Evolutionary conservation across 768 basidiomycete genomes (phyloP), one percentile per base, ranked within the genome.

Genomic region (Pulveroboletus ravenelii): DNA sequence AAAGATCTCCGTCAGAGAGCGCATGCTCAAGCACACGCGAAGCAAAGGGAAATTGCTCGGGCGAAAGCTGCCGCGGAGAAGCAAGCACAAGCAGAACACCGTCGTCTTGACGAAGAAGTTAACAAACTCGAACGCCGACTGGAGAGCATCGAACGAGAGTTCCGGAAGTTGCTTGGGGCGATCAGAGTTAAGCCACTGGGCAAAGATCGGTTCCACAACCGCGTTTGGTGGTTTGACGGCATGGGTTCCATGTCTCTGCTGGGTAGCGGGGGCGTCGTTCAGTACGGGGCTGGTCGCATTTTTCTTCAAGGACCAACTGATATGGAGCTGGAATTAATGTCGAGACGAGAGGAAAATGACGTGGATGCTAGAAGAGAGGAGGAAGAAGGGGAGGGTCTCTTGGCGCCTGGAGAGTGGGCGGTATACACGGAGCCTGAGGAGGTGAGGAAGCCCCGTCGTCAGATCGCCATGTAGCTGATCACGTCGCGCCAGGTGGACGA

Each of bases 161-260:
- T 98, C 73, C 78, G 96, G 56, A 87, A 93, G 66, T 77, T 91
- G 43, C 75, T 92, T 37, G 89, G 91, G 49, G 82, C 86, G 6
- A 79, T 93, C 43, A 79, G 96, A 47, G 85, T 90, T 18, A 88
- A 92, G 61, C 92, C 94, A 2, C 62, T 98, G 45, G 96, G 96
- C 13, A 79, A 80, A 55, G 96, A 99, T 65, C 79, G 96, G 47
- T 99, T 97, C 70, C 88, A 89, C 62, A 95, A 96, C 65, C 83
- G 90, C 30, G 76, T 96, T 52, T 99, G 95, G 95, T 99, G 95
- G 95, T 91, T 97, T 64, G 95, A 99, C 69, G 95, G 95, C 10
- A 80, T 93, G 77, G 95, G 95, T 7, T 84, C 85, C 6, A 85
- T 84, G 41, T 84, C 86, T 40, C 70, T 95, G 46, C 74, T 92